Evolutionary conservation across 225 moss, liverwort and hornwort genomes (phyloP), one percentile per base, ranked within the genome.

Genomic region (Pseudisothecium myosuroides): DNA sequence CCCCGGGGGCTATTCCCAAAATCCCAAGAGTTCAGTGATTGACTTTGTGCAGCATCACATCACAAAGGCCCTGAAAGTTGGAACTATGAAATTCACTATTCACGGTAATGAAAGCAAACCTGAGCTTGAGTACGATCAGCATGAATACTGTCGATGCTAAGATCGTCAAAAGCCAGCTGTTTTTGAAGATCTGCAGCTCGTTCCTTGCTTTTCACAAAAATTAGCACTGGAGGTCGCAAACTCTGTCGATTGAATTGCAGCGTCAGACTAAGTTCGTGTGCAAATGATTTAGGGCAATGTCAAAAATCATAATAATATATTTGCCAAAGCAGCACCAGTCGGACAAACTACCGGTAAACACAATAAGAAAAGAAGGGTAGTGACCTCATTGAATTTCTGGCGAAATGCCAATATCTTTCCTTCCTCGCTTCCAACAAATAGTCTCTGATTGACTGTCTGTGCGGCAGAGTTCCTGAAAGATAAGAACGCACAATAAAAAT

Each of bases 401-500:
- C 94, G 96, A 83, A 97, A 72, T 41, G 97, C 96, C 83, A 99
- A 83, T 49, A 95, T 90, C 87, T 99, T 97, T 41, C 98, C 98
- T 87, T 97, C 97, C 77, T 99, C 97, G 49, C 94, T 96, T 49
- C 98, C 98, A 63, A 96, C 98, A 90, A 93, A 99, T 59, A 99
- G 80, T 85, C 87, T 95, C 80, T 99, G 97, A 22, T 91, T 86
- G 17, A 99, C 95, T 16, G 95, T 96, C 62, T 96, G 94, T 18
- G 96, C 91, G 31, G 96, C 96, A 87, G 96, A 92, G 74, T 99
- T 99, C 83, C 98, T 98, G 92, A 87, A 89, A 11, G 16, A 76
- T 41, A 72, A 56, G 54, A 86, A 85, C 9, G 41, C 41, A 87
- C 61, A 61, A 88, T 83, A 78, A 71, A 76, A 84, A 50, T 28